Percentiles rank a stretch among this genome's conserved stretches.
Evolutionary conservation across 2,329 filamentous ascomycete genomes (phyloP).

Genomic region (Scedosporium dehoogii): DNA sequence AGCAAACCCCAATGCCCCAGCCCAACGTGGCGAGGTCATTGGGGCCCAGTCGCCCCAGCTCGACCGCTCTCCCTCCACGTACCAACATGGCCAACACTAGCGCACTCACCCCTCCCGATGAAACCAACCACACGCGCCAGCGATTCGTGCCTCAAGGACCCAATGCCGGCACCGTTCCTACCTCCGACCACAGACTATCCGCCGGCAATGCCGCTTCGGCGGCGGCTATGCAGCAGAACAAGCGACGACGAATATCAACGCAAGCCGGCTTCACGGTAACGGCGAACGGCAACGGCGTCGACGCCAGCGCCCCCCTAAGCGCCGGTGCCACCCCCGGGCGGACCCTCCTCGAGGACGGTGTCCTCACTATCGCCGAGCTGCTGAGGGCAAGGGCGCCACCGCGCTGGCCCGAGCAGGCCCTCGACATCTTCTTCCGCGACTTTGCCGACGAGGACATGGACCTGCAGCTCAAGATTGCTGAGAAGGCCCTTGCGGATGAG

Average conservation of each 20-base stretch:
- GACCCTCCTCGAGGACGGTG: conserved; percentile 18
- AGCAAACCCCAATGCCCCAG: neutral
- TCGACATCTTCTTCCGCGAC: conserved; percentile 50
- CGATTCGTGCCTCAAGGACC: conserved; percentile 16
- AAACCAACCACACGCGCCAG: conserved; percentile 35
- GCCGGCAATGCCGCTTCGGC: neutral
- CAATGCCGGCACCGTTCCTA: conserved; percentile 22
- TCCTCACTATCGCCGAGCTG: conserved; percentile 26
- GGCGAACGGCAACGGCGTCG: conserved; percentile 11
- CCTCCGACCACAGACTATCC: conserved; percentile 9
- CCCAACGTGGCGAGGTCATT: neutral
- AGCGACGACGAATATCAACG: conserved; percentile 1
- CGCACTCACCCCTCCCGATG: conserved; percentile 47
- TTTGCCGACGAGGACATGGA: conserved; percentile 48
- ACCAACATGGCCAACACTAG: conserved; percentile 28
- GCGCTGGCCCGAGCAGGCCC: conserved; percentile 46
- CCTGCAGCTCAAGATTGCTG: conserved; percentile 48
- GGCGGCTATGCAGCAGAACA: neutral
- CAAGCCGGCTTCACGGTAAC: conserved; percentile 20
- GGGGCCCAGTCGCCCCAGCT: conserved; percentile 15
- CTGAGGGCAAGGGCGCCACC: conserved; percentile 26
- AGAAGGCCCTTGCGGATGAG: conserved; percentile 47
- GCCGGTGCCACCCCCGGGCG: neutral
- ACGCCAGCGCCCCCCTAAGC: conserved; percentile 5
- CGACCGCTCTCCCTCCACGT: conserved; percentile 27